Evolutionary conservation across 2,329 filamentous ascomycete species (phyloP), one percentile per base, ranked within the genome.

Genomic region (Aspergillus versicolor): DNA sequence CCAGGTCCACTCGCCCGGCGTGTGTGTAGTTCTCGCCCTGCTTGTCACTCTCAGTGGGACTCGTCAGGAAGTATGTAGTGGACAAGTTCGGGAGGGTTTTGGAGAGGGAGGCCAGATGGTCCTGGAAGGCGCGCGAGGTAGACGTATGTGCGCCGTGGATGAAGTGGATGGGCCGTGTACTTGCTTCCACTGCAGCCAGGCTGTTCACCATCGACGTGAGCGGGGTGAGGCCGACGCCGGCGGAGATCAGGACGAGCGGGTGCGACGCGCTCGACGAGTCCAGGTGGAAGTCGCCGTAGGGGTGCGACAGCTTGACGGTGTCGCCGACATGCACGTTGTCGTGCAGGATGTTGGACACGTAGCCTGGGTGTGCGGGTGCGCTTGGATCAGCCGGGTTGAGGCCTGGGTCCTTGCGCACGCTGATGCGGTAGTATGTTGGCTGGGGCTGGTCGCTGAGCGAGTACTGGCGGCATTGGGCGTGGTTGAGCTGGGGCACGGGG

Each of bases 311-410:
- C 61, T 87, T 78, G 9, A 92, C 68, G 0, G 79, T 66, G 65
- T 89, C 86, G 41, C 88, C 88, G 42, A 82, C 80, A 1, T 80
- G 74, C 69, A 85, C 82, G 17, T 76, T 73, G 61, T 86, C 82
- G 67, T 91, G 85, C 37, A 92, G 77, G 41, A 88, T 75, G 67
- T 90, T 91, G 49, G 87, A 90, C 17, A 92, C 81, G 58, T 86
- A 81, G 24, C 89, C 88, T 0, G 85, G 82, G 64, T 85, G 79
- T 19, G 80, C 73, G 62, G 76, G 73, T 19, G 79, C 77, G 45
- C 73, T 49, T 1, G 78, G 73, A n/a, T 81, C 74, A 2, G 76
- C 69, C 47, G 75, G 48, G 47, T 79, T 75, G 13, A 84, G 67
- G 4, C 85, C 86, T 2, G 76, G 70, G 66, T 91, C 87, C 58